phyloP scores from a whole-genome alignment of 2,329 filamentous ascomycete species.

The Laburnicola sp. region DNA sequence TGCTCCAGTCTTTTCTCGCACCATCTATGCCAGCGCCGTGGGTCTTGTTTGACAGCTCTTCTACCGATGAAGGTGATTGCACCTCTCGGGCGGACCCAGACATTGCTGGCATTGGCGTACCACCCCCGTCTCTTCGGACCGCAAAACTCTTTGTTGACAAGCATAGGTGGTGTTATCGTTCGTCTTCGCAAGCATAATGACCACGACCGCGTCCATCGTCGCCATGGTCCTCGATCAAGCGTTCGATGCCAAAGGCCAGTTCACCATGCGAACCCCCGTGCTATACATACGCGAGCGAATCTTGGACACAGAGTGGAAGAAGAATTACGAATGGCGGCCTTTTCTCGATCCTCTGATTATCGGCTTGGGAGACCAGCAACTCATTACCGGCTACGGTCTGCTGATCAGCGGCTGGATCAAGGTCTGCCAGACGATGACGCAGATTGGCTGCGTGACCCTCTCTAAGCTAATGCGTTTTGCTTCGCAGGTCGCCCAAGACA shows the following conservation, averaged over 20 bases:
- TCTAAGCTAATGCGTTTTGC: neutral
- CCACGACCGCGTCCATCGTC: slow-evolving; percentile 33
- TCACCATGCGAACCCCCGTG: slow-evolving; percentile 24
- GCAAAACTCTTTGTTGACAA: neutral
- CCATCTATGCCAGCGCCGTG: slow-evolving; percentile 32
- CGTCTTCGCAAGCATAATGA: slow-evolving; percentile 35
- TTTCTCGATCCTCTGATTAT: slow-evolving; percentile 39
- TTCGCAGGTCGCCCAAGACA: slow-evolving; percentile 28
- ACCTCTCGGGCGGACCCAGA: slow-evolving; percentile 32
- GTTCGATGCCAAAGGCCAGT: slow-evolving; percentile 30
- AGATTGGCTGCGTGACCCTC: neutral
- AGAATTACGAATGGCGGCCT: slow-evolving; percentile 34
- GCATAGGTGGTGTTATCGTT: slow-evolving; percentile 37
- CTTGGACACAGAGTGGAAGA: slow-evolving; percentile 34
- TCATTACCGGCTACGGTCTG: slow-evolving; percentile 38
- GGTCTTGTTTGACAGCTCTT: slow-evolving; percentile 33
- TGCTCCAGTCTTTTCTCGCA: neutral
- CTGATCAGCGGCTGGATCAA: slow-evolving; percentile 39
- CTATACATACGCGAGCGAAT: slow-evolving; percentile 29
- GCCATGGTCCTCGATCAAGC: slow-evolving; percentile 40
- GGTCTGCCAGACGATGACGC: slow-evolving; percentile 2
- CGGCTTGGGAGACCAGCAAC: slow-evolving; percentile 36
- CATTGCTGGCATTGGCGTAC: slow-evolving; percentile 36
- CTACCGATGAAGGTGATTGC: slow-evolving; percentile 25
- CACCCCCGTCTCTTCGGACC: neutral